Conservation (phyloP, 2,329 filamentous ascomycete genomes). For the Fusarium vanettenii region DNA sequence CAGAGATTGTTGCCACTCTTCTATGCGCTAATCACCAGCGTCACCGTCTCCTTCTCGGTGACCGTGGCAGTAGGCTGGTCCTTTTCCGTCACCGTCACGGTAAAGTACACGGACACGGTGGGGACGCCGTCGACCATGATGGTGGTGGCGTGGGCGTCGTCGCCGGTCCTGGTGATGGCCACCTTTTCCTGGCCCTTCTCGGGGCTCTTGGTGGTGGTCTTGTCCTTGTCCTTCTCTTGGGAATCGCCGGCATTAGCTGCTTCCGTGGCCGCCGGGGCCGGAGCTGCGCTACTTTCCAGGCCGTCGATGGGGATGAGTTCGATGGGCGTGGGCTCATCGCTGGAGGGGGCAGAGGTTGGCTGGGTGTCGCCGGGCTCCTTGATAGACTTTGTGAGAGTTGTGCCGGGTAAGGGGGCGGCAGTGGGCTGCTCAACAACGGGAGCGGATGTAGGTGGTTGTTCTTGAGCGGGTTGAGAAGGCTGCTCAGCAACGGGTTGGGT, state of each 20-base stretch:
- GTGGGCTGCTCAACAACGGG: constrained; percentile 16
- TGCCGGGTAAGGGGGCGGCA: constrained; percentile 19
- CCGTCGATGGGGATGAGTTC: constrained; percentile 45
- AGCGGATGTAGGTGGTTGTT: neutral
- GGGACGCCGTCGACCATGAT: constrained; percentile 48
- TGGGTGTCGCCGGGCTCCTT: constrained; percentile 34
- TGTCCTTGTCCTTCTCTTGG: neutral
- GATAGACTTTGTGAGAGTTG: constrained; percentile 45
- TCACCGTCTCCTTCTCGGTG: constrained; percentile 50
- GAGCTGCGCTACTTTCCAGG: constrained; percentile 13
- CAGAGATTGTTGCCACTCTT: neutral
- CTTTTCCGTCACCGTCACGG: constrained; percentile 51
- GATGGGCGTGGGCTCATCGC: constrained; percentile 38
- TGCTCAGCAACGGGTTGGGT: neutral
- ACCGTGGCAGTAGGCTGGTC: constrained; percentile 47
- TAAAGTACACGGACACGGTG: constrained; percentile 51
- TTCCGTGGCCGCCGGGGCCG: constrained; percentile 29
- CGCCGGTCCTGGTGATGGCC: constrained; percentile 20
- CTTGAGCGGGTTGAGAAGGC: constrained; percentile 21
- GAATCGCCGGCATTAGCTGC: constrained; percentile 8
- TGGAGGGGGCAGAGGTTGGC: constrained; percentile 9
- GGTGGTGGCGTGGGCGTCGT: constrained; percentile 31
- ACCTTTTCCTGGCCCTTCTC: constrained; percentile 20
- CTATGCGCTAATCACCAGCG: constrained; percentile 44
- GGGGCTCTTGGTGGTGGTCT: neutral